Evolutionary conservation across 2,329 filamentous ascomycete genomes (phyloP).

Genomic region (Aspergillus uvarum): DNA sequence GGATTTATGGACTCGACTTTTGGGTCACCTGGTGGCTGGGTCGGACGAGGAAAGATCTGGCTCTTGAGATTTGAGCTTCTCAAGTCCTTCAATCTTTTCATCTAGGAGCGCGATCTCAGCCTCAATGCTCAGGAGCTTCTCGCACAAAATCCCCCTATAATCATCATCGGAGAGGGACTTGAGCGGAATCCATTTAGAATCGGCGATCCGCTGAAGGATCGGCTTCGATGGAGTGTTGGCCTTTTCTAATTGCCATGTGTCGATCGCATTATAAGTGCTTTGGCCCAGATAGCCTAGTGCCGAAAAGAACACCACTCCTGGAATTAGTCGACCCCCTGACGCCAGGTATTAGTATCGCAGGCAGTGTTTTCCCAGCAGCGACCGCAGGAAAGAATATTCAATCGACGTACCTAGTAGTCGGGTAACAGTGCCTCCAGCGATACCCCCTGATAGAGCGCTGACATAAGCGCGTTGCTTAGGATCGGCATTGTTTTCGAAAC

Average conservation of each 20-base stretch:
- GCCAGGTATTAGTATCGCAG: conserved; percentile 15
- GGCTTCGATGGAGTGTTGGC: conserved; percentile 39
- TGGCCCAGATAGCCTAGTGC: conserved; percentile 60
- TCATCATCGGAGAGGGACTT: conserved; percentile 69
- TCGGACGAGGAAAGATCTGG: background rate
- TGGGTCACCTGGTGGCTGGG: conserved; percentile 1
- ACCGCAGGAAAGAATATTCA: background rate
- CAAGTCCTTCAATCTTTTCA: conserved; percentile 65
- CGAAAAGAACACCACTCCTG: conserved; percentile 60
- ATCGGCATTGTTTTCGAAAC: conserved; percentile 54
- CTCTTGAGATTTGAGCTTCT: conserved; percentile 25
- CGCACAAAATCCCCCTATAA: conserved; percentile 67
- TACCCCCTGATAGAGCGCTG: conserved; percentile 68
- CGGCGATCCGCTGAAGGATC: conserved; percentile 52
- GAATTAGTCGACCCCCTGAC: conserved; percentile 59
- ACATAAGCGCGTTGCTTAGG: conserved; percentile 62
- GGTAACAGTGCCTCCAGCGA: conserved; percentile 61
- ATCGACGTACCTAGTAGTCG: conserved; percentile 51
- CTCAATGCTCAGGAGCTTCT: conserved; percentile 70
- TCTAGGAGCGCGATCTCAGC: conserved; percentile 77
- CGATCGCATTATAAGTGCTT: conserved; percentile 53
- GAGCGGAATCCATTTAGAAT: conserved; percentile 70
- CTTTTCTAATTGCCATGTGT: conserved; percentile 46
- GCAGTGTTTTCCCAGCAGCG: background rate
- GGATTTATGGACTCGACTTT: background rate